Percentiles rank a stretch among this genome's conserved stretches.
phyloP scores from a whole-genome alignment of 192 early-diverging fungal genomes.

The Entophlyctis helioformis region DNA sequence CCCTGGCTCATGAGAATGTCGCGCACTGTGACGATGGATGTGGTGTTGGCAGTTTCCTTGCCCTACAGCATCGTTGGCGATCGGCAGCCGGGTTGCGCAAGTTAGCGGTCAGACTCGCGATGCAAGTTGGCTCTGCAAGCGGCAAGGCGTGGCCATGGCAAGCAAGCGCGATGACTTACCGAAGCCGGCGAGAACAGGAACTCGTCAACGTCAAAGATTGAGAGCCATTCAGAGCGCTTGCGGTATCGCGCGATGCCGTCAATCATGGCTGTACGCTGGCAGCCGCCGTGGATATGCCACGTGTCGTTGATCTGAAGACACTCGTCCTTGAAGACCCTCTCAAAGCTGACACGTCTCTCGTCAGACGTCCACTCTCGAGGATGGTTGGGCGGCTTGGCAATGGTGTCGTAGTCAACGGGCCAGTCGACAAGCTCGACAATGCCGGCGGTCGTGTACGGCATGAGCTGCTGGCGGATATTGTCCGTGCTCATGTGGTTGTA shows the following conservation, averaged over 20 bases:
- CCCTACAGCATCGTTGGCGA: no score
- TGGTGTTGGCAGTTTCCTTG: neutral
- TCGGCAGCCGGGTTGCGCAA: no score
- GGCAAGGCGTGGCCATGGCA: no score
- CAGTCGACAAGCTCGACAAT: conserved; percentile 3
- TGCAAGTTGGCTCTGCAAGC: no score
- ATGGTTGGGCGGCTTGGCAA: conserved; percentile 1
- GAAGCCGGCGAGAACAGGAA: no score
- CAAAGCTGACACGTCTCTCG: no score
- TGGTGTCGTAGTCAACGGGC: neutral
- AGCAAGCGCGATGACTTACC: no score
- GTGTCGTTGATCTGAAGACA: neutral
- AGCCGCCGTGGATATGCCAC: conserved; percentile 1
- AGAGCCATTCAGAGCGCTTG: neutral
- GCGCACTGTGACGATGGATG: neutral
- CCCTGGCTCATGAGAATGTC: neutral
- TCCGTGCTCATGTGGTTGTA: neutral
- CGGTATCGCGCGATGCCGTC: conserved; percentile 2
- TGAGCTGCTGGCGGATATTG: neutral
- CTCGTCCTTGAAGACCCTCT: neutral
- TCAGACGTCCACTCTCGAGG: no score
- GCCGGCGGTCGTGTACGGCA: conserved; percentile 3
- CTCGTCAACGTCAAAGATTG: conserved; percentile 3
- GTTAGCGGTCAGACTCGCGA: no score
- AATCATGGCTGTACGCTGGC: conserved; percentile 1